Evolutionary conservation across 2,329 filamentous ascomycete genomes (phyloP), one percentile per base, ranked within the genome.

Genomic region (Calonectria montana): DNA sequence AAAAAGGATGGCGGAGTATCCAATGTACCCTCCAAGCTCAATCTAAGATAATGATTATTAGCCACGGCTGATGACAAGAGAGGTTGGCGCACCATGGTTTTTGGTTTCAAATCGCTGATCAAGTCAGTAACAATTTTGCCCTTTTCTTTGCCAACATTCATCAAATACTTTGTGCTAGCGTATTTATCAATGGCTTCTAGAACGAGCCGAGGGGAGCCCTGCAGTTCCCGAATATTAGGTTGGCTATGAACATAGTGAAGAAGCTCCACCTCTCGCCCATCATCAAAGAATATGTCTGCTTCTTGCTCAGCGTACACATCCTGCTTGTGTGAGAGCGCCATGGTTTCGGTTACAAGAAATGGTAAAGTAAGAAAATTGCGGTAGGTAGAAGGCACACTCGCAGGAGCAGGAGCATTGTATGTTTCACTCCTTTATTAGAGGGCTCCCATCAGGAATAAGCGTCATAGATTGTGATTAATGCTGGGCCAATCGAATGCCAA

Each of bases 1-100:
- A 79, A 96, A 96, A 1, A 95, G 86, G 70, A 97, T 91, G 72
- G 92, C 92, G 0, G 94, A 96, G 85, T 97, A 97, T 45, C 94
- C 94, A 25, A 95, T 88, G 82, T 97, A 97, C 53, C 93, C 93
- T 50, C 94, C 94, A 0, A 97, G 87, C 81, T 97, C 94, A 57
- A 96, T 87, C 82, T 84, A 8, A 4, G n/a, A 0, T 3, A 31
- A 2, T 25, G 3, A 13, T 1, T 6, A n/a, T 7, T 23, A 16
- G n/a, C 4, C 2, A 43, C 10, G 27, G n/a, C 10, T 35, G 10
- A 12, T 27, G 25, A 35, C 4, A 13, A 8, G 9, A 6, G 21
- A 29, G 8, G 8, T 29, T 3, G 53, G 25, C 67, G 80, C 61
- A 89, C 89, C 91, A 95, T 94, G 2, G 87, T 87, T 65, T 89